A percentile compares a stretch with the other conserved stretches of the same genome.
Conservation (phyloP, 2,329 filamentous ascomycete genomes). For the Pseudogymnoascus sp. region DNA sequence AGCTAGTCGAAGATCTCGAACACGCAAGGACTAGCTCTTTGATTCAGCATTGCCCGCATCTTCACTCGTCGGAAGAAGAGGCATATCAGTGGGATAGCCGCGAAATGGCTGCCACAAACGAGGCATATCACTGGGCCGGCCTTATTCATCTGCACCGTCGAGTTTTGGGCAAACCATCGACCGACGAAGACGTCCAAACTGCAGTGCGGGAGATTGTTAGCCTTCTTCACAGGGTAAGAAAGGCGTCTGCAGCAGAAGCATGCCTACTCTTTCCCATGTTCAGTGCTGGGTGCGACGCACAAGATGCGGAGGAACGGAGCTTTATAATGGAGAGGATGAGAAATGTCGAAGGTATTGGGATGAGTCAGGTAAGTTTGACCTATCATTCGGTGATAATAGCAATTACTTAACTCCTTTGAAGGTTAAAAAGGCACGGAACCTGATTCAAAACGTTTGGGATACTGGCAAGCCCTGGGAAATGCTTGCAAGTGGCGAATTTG, state of each 20-base stretch:
- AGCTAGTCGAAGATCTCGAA: slow-evolving; percentile 54
- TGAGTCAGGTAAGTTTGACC: slow-evolving; percentile 58
- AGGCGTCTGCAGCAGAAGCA: slow-evolving; percentile 64
- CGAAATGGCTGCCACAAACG: slow-evolving; percentile 66
- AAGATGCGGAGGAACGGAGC: slow-evolving; percentile 45
- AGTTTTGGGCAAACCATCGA: slow-evolving; percentile 54
- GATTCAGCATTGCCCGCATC: slow-evolving; percentile 35
- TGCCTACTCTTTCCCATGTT: slow-evolving; percentile 77
- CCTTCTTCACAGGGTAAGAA: slow-evolving; percentile 54
- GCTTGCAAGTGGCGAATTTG: slow-evolving; percentile 59
- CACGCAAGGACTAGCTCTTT: slow-evolving; percentile 42
- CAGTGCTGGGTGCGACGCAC: slow-evolving; percentile 70
- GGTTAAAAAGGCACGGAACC: slow-evolving; percentile 51
- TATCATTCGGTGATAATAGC: slow-evolving; percentile 2
- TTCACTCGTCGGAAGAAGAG: slow-evolving; percentile 40
- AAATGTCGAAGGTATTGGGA: slow-evolving; percentile 63
- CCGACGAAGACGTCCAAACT: slow-evolving; percentile 53
- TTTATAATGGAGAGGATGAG: slow-evolving; percentile 60
- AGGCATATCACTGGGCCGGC: slow-evolving; percentile 73
- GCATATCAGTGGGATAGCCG: slow-evolving; percentile 51
- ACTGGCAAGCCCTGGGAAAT: slow-evolving; percentile 63
- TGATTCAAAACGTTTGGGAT: slow-evolving; percentile 66
- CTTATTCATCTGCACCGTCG: slow-evolving; percentile 69
- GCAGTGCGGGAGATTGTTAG: slow-evolving; percentile 57
- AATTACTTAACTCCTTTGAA: slow-evolving; percentile 24